Percentiles rank a stretch among this genome's conserved stretches.
Evolutionary conservation across 1,284 basidiomycete species (phyloP).

Genomic region (Sporisorium graminicola): DNA sequence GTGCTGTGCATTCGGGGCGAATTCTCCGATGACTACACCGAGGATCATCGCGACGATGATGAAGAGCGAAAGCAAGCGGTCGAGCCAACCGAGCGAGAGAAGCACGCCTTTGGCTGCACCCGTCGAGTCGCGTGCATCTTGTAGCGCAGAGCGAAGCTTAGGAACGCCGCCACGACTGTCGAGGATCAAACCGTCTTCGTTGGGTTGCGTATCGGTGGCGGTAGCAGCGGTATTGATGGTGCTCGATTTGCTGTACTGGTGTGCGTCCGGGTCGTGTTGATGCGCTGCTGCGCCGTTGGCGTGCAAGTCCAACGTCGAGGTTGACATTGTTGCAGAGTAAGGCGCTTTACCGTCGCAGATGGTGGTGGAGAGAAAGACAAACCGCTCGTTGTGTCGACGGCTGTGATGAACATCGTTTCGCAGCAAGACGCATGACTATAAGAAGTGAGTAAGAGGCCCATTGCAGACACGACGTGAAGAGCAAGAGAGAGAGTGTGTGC

Average conservation of each 20-base stretch:
- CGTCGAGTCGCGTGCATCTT: constrained; percentile 47
- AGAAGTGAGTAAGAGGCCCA: too few species aligned
- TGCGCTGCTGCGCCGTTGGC: constrained; percentile 2
- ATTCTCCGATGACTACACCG: constrained; percentile 80
- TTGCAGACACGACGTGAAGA: too few species aligned
- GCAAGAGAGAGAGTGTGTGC: neutral
- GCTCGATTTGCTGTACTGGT: constrained; percentile 3
- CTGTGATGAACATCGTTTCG: too few species aligned
- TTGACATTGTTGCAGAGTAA: constrained; percentile 15
- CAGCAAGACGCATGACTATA: too few species aligned
- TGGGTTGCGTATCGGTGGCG: constrained; percentile 1
- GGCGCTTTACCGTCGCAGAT: neutral
- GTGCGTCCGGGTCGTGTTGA: neutral
- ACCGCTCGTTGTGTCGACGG: too few species aligned
- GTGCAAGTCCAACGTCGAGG: constrained; percentile 16
- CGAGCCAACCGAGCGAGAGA: constrained; percentile 73
- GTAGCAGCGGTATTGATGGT: neutral
- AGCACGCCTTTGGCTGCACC: constrained; percentile 48
- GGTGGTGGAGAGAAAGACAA: neutral
- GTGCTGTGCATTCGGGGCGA: constrained; percentile 47
- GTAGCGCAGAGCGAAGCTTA: constrained; percentile 35
- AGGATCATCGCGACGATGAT: constrained; percentile 83
- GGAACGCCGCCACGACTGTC: constrained; percentile 53
- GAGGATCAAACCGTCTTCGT: constrained; percentile 51
- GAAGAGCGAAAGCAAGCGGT: constrained; percentile 79